Evolutionary conservation across 2,329 filamentous ascomycete species (phyloP).

Genomic region (Colletotrichum tropicicola): DNA sequence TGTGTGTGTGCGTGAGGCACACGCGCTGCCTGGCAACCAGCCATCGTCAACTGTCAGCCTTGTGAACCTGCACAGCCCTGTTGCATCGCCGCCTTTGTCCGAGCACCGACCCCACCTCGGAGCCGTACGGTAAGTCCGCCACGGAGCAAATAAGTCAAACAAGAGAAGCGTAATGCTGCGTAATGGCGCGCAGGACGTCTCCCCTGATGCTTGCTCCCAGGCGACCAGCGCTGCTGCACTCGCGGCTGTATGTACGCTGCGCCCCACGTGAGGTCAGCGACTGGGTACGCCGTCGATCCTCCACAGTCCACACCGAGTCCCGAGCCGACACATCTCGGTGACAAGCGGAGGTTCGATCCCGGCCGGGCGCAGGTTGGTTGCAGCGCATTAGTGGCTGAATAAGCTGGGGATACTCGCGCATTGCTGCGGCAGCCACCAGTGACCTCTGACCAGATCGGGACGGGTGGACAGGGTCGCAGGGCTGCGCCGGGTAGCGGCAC

Average conservation of each 20-base stretch:
- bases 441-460: too few relatives aligned
- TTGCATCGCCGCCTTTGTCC: neutral
- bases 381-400: constrained; percentile 23
- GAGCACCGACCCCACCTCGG: constrained; percentile 8
- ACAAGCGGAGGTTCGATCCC: constrained; percentile 8
- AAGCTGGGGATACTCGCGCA: neutral
- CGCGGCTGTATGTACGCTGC: neutral
- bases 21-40: neutral
- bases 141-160: neutral
- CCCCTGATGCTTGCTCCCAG: neutral
- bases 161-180: constrained; percentile 2
- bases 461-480: neutral
- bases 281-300: constrained; percentile 26
- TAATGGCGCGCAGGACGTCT: neutral
- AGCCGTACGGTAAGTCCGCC: neutral
- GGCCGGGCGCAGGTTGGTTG: constrained; percentile 6
- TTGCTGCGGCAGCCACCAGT: neutral
- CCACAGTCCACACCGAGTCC: constrained; percentile 26
- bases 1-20: too few relatives aligned
- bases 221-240: neutral
- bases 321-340: constrained; percentile 26
- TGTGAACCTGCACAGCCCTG: neutral
- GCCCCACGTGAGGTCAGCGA: constrained; percentile 6
- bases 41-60: neutral
- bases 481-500: constrained; percentile 1